phyloP scores from a whole-genome alignment of 2,329 filamentous ascomycete genomes.

The Dendryphion nanum region DNA sequence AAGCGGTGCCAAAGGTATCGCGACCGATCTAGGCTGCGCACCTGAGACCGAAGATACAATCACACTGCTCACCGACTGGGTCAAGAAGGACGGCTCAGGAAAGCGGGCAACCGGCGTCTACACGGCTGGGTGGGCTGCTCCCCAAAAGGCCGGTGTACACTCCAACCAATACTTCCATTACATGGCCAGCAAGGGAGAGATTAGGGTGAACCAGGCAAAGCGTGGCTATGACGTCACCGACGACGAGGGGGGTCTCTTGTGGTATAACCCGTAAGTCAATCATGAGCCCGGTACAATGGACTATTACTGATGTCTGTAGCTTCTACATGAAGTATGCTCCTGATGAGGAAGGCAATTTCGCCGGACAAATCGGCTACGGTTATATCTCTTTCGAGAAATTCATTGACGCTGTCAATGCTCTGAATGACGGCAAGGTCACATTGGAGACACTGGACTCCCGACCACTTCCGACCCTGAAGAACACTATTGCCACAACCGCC shows the following conservation, averaged over 20 bases:
- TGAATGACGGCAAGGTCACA: slow-evolving; percentile 72
- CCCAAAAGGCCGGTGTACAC: slow-evolving; percentile 90
- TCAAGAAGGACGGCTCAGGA: slow-evolving; percentile 64
- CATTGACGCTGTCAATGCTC: slow-evolving; percentile 75
- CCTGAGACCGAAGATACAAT: slow-evolving; percentile 89
- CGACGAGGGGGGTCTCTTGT: slow-evolving; percentile 69
- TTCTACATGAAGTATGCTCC: slow-evolving; percentile 96
- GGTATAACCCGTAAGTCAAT: slow-evolving; percentile 75
- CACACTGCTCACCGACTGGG: slow-evolving; percentile 85
- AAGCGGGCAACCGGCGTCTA: slow-evolving; percentile 85
- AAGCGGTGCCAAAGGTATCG: slow-evolving; percentile 74
- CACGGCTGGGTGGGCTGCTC: slow-evolving; percentile 92
- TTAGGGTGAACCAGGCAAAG: slow-evolving; percentile 90
- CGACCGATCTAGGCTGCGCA: slow-evolving; percentile 74
- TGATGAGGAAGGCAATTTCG: slow-evolving; percentile 93
- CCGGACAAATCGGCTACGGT: slow-evolving; percentile 85
- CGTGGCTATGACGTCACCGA: slow-evolving; percentile 93
- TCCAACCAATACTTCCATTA: slow-evolving; percentile 98
- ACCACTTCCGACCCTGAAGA: slow-evolving; percentile 78
- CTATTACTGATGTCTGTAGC: slow-evolving; percentile 29
- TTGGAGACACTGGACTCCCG: slow-evolving; percentile 76
- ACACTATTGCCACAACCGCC: slow-evolving; percentile 88
- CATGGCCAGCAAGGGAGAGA: slow-evolving; percentile 78
- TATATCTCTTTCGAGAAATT: slow-evolving; percentile 97
- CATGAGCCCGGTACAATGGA: not conserved